These are phyloP conservation scores for Thermomyces lanuginosus DNA, from an alignment of 2,329 filamentous ascomycete species.

Conservation along the genomic window DNA sequence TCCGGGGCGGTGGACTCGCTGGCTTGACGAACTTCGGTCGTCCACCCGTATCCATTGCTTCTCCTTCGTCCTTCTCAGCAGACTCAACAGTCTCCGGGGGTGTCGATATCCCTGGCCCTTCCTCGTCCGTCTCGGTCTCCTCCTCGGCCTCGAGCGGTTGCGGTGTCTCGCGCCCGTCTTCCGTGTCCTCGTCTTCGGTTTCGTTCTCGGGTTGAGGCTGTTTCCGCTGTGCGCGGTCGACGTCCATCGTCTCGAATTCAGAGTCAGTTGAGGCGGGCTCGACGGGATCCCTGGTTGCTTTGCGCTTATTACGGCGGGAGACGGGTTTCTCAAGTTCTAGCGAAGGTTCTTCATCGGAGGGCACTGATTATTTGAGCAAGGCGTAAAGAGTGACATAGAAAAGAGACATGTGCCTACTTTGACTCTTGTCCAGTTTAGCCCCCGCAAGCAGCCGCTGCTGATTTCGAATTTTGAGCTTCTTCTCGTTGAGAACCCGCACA, in stretches of 20 bases:
- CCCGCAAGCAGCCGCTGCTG: conserved; percentile 40
- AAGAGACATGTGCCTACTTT: conserved; percentile 13
- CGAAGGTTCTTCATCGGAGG: no score
- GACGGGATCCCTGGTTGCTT: conserved; percentile 8
- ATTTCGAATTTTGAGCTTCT: conserved; percentile 49
- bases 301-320: conserved; percentile 14
- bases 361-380: neutral
- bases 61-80: conserved; percentile 1
- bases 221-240: conserved; percentile 9
- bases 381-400: neutral
- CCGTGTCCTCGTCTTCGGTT: conserved; percentile 11
- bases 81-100: no score
- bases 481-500: conserved; percentile 42
- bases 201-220: neutral
- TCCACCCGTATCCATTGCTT: conserved; percentile 1
- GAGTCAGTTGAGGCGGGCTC: conserved; percentile 16
- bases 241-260: conserved; percentile 24
- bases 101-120: conserved; percentile 7
- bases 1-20: conserved; percentile 21
- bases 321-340: conserved; percentile 6
- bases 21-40: conserved; percentile 7
- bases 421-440: conserved; percentile 29
- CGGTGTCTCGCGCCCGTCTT: conserved; percentile 15
- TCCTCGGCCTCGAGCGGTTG: conserved; percentile 19
- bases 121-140: conserved; percentile 17